Base-by-base conservation (phyloP, 1,284 basidiomycete genomes). In the Dichomitus squalens region DNA sequence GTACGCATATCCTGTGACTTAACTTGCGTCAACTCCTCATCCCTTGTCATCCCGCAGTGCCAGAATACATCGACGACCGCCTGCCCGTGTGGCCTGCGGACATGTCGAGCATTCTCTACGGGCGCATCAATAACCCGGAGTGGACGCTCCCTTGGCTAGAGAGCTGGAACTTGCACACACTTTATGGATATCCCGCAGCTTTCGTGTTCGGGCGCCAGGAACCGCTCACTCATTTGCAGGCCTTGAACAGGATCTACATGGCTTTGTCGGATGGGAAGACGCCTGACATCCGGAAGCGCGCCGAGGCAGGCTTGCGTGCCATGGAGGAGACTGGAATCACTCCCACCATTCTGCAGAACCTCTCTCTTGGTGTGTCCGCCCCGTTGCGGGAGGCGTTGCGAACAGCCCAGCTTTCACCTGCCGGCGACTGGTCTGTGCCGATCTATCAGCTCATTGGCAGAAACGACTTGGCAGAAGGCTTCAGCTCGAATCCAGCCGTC, bases 321-420 rank as follows among this genome's bases (percentile, higher is more conserved):
- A 83, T 95, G 75, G 79, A 93, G 25, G 70, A 76, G 0, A 68
- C 76, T 12, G 72, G 78, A 3, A 75, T 86, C 43, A 81, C 79
- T 52, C 67, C 72, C 16, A 79, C 77, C 7, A 61, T 87, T 64
- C 68, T 84, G 73, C 71, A 81, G 65, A 65, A 75, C 21, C 70
- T 92, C n/a, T 86, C 93, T 1, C 72, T 92, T 6, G 92, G 91
- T 0, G 74, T 96, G 16, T 84, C 88, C 1, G 76, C 93, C 7
- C 95, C 95, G 0, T 75, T 98, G 4, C 77, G 87, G 52, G 96
- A 98, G 71, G 92, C 91, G 5, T 77, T 92, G 23, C 77, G 93
- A 52, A 87, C 88, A 9, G 93, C 90, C 64, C 94, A 96, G 66
- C 73, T 90, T 12, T 81, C 85, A 0, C 93, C 95, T 1, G 86